phyloP scores from a whole-genome alignment of 1,284 basidiomycete species.

The Cryptococcus sp. region DNA sequence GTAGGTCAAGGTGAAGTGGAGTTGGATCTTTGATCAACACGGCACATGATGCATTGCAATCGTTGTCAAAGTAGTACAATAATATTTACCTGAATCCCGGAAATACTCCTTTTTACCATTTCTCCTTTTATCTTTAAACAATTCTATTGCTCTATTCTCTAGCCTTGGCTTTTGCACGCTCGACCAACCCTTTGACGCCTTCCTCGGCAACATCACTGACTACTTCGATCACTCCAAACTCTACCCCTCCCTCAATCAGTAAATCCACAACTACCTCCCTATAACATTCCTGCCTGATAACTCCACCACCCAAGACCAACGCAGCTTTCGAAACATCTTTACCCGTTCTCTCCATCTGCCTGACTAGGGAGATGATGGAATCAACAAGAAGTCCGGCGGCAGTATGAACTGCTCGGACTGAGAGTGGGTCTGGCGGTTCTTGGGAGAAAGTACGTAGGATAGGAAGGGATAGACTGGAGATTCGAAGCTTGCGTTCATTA shows the following conservation, averaged over 20 bases:
- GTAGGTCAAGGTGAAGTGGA: slow-evolving; percentile 1
- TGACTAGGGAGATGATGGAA: slow-evolving; percentile 18
- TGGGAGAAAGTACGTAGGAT: slow-evolving; percentile 17
- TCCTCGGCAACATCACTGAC: slow-evolving; percentile 29
- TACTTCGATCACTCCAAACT: slow-evolving; percentile 18
- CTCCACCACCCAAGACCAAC: slow-evolving; percentile 27
- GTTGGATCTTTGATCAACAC: neutral
- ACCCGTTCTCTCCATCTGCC: slow-evolving; percentile 9
- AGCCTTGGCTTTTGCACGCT: neutral
- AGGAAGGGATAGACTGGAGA: slow-evolving; percentile 18
- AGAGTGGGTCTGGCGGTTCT: slow-evolving; percentile 22
- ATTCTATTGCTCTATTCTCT: neutral
- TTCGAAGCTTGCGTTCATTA: slow-evolving; percentile 32
- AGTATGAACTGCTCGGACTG: slow-evolving; percentile 15
- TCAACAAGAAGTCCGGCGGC: slow-evolving; percentile 16
- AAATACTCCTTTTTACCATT: too few relatives aligned
- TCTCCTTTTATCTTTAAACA: neutral
- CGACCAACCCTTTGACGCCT: slow-evolving; percentile 24
- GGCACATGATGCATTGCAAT: too few relatives aligned
- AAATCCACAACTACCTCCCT: slow-evolving; percentile 15
- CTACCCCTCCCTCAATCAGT: slow-evolving; percentile 15
- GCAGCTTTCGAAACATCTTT: slow-evolving; percentile 11
- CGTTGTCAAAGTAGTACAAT: too few relatives aligned
- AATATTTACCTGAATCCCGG: too few relatives aligned
- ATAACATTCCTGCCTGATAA: slow-evolving; percentile 27